These are phyloP conservation scores for Lavandula angustifolia DNA, from an alignment of 257 asterid genomes.

Conservation along the genomic window DNA sequence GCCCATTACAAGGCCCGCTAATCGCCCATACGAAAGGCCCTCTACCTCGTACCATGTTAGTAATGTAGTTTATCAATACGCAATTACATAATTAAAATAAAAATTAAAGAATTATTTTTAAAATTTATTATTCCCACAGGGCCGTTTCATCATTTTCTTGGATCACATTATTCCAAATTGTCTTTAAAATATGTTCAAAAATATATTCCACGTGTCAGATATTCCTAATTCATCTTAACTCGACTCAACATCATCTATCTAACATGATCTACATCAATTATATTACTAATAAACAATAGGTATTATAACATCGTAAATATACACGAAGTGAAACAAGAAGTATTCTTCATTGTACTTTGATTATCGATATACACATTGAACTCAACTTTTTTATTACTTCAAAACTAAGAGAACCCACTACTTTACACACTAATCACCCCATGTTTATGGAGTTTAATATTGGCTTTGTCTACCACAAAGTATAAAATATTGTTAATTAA, in stretches of 20 bases:
- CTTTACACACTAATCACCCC: slow-evolving; percentile 34
- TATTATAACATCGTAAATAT: slow-evolving; percentile 21
- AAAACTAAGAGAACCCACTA: slow-evolving; percentile 28
- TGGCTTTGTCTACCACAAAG: slow-evolving; percentile 26
- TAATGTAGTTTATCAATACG: too few species aligned
- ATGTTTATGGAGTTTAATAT: slow-evolving; percentile 33
- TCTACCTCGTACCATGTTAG: too few species aligned
- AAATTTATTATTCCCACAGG: neutral
- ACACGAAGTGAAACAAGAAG: slow-evolving; percentile 16
- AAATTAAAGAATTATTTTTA: too few species aligned
- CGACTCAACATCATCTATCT: neutral
- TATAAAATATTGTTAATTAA: neutral
- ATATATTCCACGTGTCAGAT: neutral
- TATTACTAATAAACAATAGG: neutral
- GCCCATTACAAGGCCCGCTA: slow-evolving; percentile 21
- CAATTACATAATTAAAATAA: too few species aligned
- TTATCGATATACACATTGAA: slow-evolving; percentile 44
- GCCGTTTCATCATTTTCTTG: neutral
- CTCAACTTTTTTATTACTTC: slow-evolving; percentile 32
- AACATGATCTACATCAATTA: neutral
- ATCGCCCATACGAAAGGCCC: too few species aligned
- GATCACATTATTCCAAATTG: neutral
- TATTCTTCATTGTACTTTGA: slow-evolving; percentile 40
- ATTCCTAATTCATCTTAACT: neutral
- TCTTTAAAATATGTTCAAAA: neutral